Conservation (phyloP, 148 eudicot genomes). For the Heliamphora exappendiculata region DNA sequence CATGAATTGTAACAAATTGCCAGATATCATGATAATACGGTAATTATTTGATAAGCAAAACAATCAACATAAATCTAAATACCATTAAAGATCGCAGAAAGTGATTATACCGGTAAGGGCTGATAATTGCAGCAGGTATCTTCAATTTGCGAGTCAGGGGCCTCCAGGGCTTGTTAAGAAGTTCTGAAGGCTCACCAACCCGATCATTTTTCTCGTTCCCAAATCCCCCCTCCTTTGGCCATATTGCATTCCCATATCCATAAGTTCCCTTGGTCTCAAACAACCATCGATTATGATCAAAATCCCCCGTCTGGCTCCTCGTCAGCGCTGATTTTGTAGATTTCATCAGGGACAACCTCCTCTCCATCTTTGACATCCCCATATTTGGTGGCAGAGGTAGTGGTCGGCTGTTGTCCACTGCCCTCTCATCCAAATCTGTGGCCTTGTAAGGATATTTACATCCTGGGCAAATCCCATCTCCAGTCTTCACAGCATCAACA, state of each 20-base stretch:
- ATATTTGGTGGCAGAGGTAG: conserved; percentile 50
- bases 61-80: neutral
- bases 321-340: conserved; percentile 52
- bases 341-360: conserved; percentile 82
- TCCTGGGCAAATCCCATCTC: conserved; percentile 81
- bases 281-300: conserved; percentile 92
- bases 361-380: conserved; percentile 56
- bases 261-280: conserved; percentile 96
- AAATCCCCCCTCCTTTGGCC: conserved; percentile 70
- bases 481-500: conserved; percentile 71
- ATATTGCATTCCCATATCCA: conserved; percentile 94
- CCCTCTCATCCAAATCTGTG: conserved; percentile 63
- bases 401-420: conserved; percentile 30
- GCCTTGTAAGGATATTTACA: conserved; percentile 81
- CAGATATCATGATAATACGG: no score
- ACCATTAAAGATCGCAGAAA: neutral
- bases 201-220: conserved; percentile 37
- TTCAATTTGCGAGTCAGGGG: conserved; percentile 91
- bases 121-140: conserved; percentile 75
- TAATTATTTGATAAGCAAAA: no score
- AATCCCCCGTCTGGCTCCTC: conserved; percentile 63
- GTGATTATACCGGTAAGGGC: conserved; percentile 76
- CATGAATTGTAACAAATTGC: no score
- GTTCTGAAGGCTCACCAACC: conserved; percentile 40
- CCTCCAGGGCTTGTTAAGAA: conserved; percentile 86